phyloP scores from a whole-genome alignment of 805 yeast species.

The Teunomyces cretensis region DNA sequence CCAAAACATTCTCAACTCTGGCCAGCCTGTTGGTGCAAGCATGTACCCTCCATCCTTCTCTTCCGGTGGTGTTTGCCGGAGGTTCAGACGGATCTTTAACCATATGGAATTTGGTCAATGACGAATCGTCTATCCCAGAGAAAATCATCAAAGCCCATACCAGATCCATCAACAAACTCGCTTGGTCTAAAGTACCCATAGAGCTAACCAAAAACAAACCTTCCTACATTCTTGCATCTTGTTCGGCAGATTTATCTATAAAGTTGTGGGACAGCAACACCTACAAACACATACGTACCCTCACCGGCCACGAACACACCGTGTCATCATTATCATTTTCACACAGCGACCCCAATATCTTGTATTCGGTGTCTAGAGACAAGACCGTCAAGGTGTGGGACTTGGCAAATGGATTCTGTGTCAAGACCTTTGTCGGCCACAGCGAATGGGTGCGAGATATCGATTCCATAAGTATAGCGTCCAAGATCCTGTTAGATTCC shows the following conservation, averaged over 20 bases:
- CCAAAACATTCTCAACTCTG: conserved; percentile 52
- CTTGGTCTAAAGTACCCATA: conserved; percentile 48
- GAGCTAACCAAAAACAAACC: conserved; percentile 15
- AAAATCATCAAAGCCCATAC: conserved; percentile 73
- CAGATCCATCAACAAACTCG: conserved; percentile 58
- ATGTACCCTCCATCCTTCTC: conserved; percentile 70
- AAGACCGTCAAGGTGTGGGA: conserved; percentile 65
- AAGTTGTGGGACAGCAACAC: conserved; percentile 69
- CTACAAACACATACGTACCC: conserved; percentile 55
- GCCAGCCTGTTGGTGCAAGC: conserved; percentile 56
- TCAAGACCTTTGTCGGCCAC: conserved; percentile 70
- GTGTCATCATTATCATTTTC: conserved; percentile 64
- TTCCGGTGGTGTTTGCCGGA: conserved; percentile 64
- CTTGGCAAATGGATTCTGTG: conserved; percentile 62
- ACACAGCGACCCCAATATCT: conserved; percentile 40
- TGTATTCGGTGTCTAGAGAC: conserved; percentile 68
- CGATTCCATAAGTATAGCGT: conserved; percentile 35
- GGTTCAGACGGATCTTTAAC: conserved; percentile 71
- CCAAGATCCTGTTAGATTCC: conserved; percentile 12
- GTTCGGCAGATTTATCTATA: conserved; percentile 54
- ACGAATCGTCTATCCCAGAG: conserved; percentile 60
- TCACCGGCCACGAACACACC: conserved; percentile 87
- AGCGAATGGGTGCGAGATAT: conserved; percentile 84
- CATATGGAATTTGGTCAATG: conserved; percentile 62
- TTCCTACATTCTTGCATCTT: conserved; percentile 43